These are phyloP conservation scores for Candida ovalis DNA, from an alignment of 805 yeast species.

Conservation along the genomic window DNA sequence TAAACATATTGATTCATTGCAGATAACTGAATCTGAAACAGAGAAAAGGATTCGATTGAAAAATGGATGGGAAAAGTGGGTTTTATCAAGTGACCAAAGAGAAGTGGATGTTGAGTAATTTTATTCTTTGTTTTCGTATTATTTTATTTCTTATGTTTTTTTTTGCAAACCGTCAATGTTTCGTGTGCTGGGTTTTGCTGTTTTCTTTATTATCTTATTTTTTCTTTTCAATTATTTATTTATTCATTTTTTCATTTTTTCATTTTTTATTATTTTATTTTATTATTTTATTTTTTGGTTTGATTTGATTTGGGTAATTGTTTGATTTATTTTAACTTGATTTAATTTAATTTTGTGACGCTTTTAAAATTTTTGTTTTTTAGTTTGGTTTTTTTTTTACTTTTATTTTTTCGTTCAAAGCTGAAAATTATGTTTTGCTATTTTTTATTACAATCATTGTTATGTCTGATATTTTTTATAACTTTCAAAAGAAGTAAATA, in stretches of 20 bases:
- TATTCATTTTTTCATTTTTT: no score
- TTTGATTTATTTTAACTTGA: not conserved
- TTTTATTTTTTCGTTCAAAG: not conserved
- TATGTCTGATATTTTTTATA: not conserved
- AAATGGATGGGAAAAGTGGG: conserved; percentile 64
- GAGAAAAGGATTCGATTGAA: conserved; percentile 52
- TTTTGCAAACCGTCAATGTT: not conserved
- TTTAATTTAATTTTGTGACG: not conserved
- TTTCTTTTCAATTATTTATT: no score
- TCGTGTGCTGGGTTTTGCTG: not conserved
- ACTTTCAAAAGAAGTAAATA: not conserved
- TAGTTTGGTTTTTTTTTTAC: no score
- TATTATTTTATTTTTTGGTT: not conserved
- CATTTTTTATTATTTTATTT: not conserved
- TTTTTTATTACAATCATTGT: not conserved
- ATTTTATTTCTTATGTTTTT: not conserved
- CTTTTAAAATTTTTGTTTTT: not conserved
- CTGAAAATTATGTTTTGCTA: not conserved
- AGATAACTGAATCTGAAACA: conserved; percentile 29
- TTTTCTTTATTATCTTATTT: not conserved
- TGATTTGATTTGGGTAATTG: not conserved
- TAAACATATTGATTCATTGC: conserved; percentile 28
- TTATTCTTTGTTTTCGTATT: not conserved
- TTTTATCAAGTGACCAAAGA: conserved; percentile 49
- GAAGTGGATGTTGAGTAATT: conserved; percentile 8